Base-by-base conservation (phyloP, 352 stramenopile species). In the Thraustochytrium sp. region DNA sequence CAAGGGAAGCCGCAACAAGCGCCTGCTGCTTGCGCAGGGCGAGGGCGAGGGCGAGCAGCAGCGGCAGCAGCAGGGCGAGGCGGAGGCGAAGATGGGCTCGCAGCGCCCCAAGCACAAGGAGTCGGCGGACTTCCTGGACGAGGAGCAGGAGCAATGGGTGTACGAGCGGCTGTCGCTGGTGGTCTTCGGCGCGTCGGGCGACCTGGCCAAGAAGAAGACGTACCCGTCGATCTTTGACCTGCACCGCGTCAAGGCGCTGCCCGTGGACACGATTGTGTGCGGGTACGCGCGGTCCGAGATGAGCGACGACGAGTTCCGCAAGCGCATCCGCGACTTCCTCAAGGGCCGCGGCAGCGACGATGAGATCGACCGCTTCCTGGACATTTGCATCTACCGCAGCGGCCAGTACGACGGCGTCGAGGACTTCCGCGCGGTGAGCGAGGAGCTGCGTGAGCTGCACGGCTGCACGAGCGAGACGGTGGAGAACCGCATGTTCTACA, bases 211-310 rank as follows among this genome's bases (percentile, higher is more conserved):
- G 73, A 86, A 86, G 56, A 86, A 89, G 87, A 97, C 93, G 65
- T 97, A 95, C 84, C 93, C 93, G 65, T 94, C 93, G 49, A 89
- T 97, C 82, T 96, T 95, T 83, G 90, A 92, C 29, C 88, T 97
- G 38, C 96, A 92, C 87, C 64, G 82, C 9, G 87, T 90, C 63
- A 90, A 89, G 23, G 94, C 94, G 86, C 88, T 97, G 73, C 91
- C 91, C 0, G 85, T 90, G 76, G 88, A 94, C 78, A 91, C 92
- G 29, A 89, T 92, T 46, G 93, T 97, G 82, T 88, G 94, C 48
- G 93, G 93, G 64, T 97, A 95, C 84, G 92, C 93, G 40, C 90
- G 92, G 54, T 92, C 87, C 51, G 61, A 88, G 40, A 94, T 95
- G 88, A 91, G 63, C 37, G 91, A 97, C 38, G 87, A 84, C 16